Base-by-base conservation (phyloP, 202 grass and related monocot species). In the Setaria italica region DNA sequence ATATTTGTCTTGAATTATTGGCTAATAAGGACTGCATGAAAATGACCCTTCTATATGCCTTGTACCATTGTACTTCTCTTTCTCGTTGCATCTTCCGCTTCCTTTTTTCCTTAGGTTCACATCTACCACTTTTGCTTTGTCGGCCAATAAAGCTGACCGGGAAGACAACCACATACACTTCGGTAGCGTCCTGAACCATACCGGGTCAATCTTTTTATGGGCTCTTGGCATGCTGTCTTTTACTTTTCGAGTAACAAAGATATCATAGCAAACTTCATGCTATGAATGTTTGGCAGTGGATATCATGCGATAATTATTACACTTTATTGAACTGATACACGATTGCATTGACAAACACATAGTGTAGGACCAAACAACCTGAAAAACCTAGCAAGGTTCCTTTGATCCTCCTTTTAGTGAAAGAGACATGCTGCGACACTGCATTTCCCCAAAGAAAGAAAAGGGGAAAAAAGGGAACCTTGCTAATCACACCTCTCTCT, bases 341-440 rank as follows among this genome's bases (percentile, higher is more conserved):
- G 46, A 35, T 60, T 57, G n/a, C 35, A 46, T 30, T 46, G 80
- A 54, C 56, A 7, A 69, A 84, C 33, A 55, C 53, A 77, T 42
- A 32, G 63, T 78, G 53, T 33, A 45, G 46, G 80, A 57, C 58
- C 54, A 74, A 73, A 80, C 75, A 80, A 67, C 29, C 16, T 16
- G 49, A 88, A 84, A 51, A 79, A 47, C 4, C 29, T 58, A 37
- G 74, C 80, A 84, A 84, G 74, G 37, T 67, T 58, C 46, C 80
- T 57, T 39, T 65, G 47, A 47, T 49, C 74, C 74, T 57, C 67
- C 74, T 79, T 88, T 84, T 80, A 15, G 54, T 84, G 34, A 72
- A 79, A 78, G 72, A 79, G 67, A 84, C 20, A 65, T 74, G 58
- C 74, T 79, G 37, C 41, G 16, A 56, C 25, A 9, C 16, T 50